Evolutionary conservation across 371 early-diverging fungal species (phyloP).

Genomic region (Mortierella sp.): DNA sequence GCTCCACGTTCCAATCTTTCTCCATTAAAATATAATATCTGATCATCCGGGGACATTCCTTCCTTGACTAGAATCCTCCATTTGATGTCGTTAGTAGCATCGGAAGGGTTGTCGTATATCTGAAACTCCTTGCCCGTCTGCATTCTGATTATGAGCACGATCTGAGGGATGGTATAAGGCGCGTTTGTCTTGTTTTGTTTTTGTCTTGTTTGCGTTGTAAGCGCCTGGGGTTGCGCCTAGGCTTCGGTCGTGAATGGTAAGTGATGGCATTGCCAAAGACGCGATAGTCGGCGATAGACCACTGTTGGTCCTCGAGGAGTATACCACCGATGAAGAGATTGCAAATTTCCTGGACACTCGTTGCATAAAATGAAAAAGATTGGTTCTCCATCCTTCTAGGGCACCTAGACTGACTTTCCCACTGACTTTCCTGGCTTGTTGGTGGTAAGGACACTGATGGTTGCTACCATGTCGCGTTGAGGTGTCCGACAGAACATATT

Average conservation of each 20-base stretch:
- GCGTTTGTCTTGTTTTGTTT: not conserved
- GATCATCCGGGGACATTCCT: not conserved
- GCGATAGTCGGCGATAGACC: constrained; percentile 11
- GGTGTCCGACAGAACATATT: not conserved
- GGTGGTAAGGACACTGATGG: not conserved
- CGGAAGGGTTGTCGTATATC: constrained; percentile 5
- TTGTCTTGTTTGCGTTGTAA: too few relatives aligned
- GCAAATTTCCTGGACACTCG: not conserved
- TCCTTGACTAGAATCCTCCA: not conserved
- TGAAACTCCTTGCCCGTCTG: not conserved
- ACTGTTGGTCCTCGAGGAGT: constrained; percentile 1
- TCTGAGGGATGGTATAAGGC: too few relatives aligned
- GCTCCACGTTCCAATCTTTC: constrained; percentile 99
- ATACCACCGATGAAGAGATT: constrained; percentile 10
- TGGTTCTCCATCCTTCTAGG: constrained; percentile 15
- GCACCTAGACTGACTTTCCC: constrained; percentile 6
- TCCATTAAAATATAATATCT: constrained; percentile 89
- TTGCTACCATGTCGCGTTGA: not conserved
- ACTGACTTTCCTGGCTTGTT: too few relatives aligned
- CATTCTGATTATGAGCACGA: not conserved
- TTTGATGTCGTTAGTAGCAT: not conserved
- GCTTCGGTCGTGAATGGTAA: constrained; percentile 1
- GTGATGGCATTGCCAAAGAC: constrained; percentile 16
- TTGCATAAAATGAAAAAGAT: constrained; percentile 22
- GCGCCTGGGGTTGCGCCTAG: too few relatives aligned